Evolutionary conservation across 805 yeast species (phyloP), one percentile per base, ranked within the genome.

Genomic region (Ogataea thermomethanolica): DNA sequence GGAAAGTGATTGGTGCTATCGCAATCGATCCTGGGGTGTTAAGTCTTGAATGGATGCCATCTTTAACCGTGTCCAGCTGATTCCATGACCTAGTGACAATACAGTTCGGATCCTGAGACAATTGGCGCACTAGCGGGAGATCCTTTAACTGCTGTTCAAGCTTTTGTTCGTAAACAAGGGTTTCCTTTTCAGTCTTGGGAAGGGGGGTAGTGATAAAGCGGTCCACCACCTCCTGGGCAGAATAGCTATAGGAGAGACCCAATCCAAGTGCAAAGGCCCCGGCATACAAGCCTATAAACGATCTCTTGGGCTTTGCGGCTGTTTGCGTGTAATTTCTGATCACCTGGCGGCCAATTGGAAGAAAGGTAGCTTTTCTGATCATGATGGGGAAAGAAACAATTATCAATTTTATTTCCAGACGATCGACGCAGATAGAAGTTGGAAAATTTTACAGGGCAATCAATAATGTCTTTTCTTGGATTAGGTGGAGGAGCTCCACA

Each of bases 1-100:
- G 76, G 52, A 83, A 85, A 10, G 84, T 70, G 20, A 79, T 66
- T 1, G 96, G 95, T 33, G 81, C 74, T 28, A 87, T 73, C 1
- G 86, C 76, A 42, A 91, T 73, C 0, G 89, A 93, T 7, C 96
- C 96, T 0, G 95, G 89, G 2, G 71, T 74, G 2, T 76, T 65
- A 33, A 89, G 63, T 0, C 84, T 70, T n/a, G 73, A 63, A 49
- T 79, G 55, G 15, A 60, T 44, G 26, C 41, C 28, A 30, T 70
- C 10, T 65, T 65, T 44, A 44, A 71, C 44, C 63, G 61, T 55
- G 50, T 73, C 74, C 67, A 77, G 43, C 56, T 69, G 51, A 53
- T 69, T 49, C 76, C 71, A 62, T 41, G 76, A 62, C 48, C 74
- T 47, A 7, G 39, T 39, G 57, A 65, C 45, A 55, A 67, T 50